phyloP scores from a whole-genome alignment of 768 basidiomycete species.

The Suillus clintonianus region DNA sequence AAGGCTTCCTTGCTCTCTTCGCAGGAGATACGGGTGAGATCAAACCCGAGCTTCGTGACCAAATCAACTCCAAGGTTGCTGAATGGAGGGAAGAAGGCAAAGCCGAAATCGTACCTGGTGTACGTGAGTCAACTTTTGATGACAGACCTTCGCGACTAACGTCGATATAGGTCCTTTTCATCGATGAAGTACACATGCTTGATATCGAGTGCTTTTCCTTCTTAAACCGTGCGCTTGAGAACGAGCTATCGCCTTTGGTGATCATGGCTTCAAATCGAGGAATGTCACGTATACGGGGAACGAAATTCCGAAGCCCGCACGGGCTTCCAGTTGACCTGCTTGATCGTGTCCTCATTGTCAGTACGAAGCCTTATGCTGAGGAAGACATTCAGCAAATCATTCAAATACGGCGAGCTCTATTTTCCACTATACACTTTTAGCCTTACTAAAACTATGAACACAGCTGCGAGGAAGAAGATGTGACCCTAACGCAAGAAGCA shows the following conservation, averaged over 20 bases:
- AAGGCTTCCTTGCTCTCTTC: constrained; percentile 95
- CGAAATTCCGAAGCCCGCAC: constrained; percentile 92
- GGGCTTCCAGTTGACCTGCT: constrained; percentile 93
- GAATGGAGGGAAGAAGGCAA: constrained; percentile 99
- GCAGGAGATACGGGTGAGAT: constrained; percentile 98
- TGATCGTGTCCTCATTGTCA: constrained; percentile 95
- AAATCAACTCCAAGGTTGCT: constrained; percentile 95
- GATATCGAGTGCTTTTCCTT: constrained; percentile 99
- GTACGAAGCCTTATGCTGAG: constrained; percentile 80
- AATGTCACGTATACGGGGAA: constrained; percentile 92
- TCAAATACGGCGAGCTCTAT: constrained; percentile 67
- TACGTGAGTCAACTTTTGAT: constrained; percentile 45
- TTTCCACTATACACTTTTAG: neutral
- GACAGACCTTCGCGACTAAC: neutral
- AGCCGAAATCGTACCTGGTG: constrained; percentile 95
- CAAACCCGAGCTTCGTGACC: constrained; percentile 92
- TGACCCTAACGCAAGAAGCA: constrained; percentile 74
- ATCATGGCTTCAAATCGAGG: constrained; percentile 99
- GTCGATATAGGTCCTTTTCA: constrained; percentile 80
- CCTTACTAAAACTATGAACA: constrained; percentile 1
- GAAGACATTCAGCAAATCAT: constrained; percentile 92
- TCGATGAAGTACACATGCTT: constrained; percentile 99
- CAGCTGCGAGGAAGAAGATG: constrained; percentile 95
- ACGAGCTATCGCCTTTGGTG: constrained; percentile 90
- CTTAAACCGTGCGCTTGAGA: constrained; percentile 93